Base-by-base conservation (phyloP, 495 filamentous ascomycete genomes). In the Lindgomyces ingoldianus region DNA sequence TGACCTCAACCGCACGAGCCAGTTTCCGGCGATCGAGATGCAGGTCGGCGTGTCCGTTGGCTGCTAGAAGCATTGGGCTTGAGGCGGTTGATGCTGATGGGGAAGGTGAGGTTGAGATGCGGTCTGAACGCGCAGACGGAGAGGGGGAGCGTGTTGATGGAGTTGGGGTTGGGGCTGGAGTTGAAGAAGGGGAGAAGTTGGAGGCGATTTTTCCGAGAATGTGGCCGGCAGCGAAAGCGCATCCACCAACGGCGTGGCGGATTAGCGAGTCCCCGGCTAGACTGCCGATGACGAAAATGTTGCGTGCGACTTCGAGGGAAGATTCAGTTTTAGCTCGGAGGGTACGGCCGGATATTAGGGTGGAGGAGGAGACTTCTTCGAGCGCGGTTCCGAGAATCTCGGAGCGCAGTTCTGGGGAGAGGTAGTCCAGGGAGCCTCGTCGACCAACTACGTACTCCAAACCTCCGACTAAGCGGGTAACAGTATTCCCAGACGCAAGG, bases 261-360 rank as follows among this genome's bases (percentile, higher is more conserved):
- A 89, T 81, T 1, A 89, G 77, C 3, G 84, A 86, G 67, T 89
- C 86, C 1, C 86, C 86, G 0, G 84, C 85, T 53, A 89, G 65
- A 54, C 85, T 88, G 10, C 86, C 86, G 36, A 86, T 81, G 42
- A 83, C 80, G 68, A 84, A 87, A n/a, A 87, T 73, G 22, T 78
- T 74, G 1, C 73, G 78, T 0, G 82, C 78, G 58, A 88, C 74
- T 68, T 88, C 82, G 22, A 87, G 71, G 55, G 81, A 79, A 19
- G 77, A 74, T 27, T 83, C 74, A 0, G 81, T 79, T 74, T 81
- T 82, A 41, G 74, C 63, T n/a, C 86, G 80, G 30, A 89, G 75
- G 0, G 83, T 85, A 59, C 81, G 80, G 4, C 78, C 81, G 0
- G 85, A 84, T 36, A 89, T 78, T 49, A 74, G 72, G 18, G 67